Evolutionary conservation across 352 stramenopile genomes (phyloP).

Genomic region (Globisporangium splendens): DNA sequence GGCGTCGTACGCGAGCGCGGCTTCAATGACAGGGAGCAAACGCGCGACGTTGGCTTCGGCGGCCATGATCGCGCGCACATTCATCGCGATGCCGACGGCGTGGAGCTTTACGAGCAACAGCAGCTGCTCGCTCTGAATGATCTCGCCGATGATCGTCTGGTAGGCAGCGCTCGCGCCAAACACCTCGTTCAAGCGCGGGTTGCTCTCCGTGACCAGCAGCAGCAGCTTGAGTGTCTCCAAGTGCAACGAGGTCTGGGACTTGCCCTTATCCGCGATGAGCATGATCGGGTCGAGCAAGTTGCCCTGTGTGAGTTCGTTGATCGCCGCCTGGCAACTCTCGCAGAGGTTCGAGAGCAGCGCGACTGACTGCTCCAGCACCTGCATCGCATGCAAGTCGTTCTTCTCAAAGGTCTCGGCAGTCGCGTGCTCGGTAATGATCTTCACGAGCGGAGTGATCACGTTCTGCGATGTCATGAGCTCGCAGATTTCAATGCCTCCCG

Average conservation of each 20-base stretch:
- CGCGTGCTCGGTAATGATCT: conserved; percentile 61
- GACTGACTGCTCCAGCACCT: conserved; percentile 80
- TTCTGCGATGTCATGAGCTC: conserved; percentile 77
- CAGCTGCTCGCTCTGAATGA: conserved; percentile 58
- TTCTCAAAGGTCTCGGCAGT: conserved; percentile 47
- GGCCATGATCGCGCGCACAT: conserved; percentile 72
- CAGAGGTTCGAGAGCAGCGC: conserved; percentile 78
- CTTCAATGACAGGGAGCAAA: conserved; percentile 65
- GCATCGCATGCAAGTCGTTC: conserved; percentile 61
- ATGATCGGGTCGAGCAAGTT: conserved; percentile 74
- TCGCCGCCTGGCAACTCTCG: conserved; percentile 74
- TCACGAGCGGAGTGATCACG: conserved; percentile 73
- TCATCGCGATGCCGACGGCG: conserved; percentile 76
- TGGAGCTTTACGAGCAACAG: conserved; percentile 46
- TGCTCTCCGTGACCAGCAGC: conserved; percentile 79
- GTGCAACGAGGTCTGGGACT: conserved; percentile 48
- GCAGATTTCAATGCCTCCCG: conserved; percentile 75
- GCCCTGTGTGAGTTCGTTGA: conserved; percentile 79
- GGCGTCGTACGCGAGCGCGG: conserved; percentile 72
- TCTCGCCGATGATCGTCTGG: conserved; percentile 59
- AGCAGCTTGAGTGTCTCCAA: conserved; percentile 80
- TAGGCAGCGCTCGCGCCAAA: conserved; percentile 58
- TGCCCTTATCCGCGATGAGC: conserved; percentile 55
- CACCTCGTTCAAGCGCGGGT: conserved; percentile 68
- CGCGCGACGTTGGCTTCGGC: conserved; percentile 63